phyloP scores from a whole-genome alignment of 257 asterid species.

The Scutellaria galericulata region DNA sequence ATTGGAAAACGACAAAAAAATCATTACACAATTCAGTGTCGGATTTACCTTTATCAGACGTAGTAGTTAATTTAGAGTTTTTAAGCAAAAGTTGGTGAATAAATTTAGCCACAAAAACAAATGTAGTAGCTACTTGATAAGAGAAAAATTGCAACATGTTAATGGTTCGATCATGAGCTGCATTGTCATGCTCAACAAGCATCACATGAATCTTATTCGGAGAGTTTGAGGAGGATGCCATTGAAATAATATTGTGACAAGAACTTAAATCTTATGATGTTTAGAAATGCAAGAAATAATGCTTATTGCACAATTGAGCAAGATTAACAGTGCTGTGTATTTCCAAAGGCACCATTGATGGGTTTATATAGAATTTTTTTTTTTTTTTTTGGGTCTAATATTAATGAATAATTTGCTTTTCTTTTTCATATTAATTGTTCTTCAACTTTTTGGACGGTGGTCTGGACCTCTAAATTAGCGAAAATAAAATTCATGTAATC shows the following conservation, averaged over 20 bases:
- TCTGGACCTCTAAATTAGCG: neutral
- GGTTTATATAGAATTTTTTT: constrained; percentile 20
- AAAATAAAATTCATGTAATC: constrained; percentile 14
- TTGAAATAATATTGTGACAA: too few species aligned
- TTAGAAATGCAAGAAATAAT: too few species aligned
- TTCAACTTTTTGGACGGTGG: constrained; percentile 23
- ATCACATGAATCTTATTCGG: constrained; percentile 31
- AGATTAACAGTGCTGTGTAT: too few species aligned
- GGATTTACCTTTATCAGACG: too few species aligned
- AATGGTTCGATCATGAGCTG: constrained; percentile 26
- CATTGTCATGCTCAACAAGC: constrained; percentile 30
- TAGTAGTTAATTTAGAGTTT: too few species aligned
- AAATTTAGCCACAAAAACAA: too few species aligned
- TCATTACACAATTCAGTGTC: too few species aligned
- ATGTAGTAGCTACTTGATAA: constrained; percentile 30
- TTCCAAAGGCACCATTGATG: neutral
- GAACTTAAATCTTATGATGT: too few species aligned
- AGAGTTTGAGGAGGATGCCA: constrained; percentile 4
- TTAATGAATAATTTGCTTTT: neutral
- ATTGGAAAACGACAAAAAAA: too few species aligned
- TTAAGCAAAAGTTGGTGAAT: too few species aligned
- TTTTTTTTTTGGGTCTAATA: neutral
- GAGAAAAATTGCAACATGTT: constrained; percentile 32
- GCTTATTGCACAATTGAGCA: too few species aligned
- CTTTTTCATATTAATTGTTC: neutral